Base-by-base conservation (phyloP, 1,284 basidiomycete genomes). In the Rhodotorula sp. region DNA sequence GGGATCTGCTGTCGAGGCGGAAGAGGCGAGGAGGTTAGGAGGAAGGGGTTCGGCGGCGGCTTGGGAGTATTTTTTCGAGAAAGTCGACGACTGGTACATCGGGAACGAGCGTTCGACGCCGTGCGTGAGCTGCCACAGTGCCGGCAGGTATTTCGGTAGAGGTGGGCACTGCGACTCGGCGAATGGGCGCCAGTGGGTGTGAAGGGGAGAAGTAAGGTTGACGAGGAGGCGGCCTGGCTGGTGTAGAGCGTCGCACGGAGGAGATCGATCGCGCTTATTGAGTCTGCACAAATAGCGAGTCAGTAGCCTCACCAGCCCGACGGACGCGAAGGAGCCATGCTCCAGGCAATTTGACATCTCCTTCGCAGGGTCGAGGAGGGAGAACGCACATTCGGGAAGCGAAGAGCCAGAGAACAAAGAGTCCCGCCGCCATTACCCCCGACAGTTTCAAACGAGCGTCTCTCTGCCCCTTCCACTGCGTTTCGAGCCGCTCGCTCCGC, bases 131-230 rank as follows among this genome's bases (percentile, higher is more conserved):
- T 64, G 24, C 73, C 73, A 75, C n/a, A 75, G 68, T 4, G 68
- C 59, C 10, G 73, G 67, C 24, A 75, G 68, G 60, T 75, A 75
- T 4, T 57, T 56, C 2, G 73, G 73, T 4, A 70, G 61, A 1
- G 73, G 67, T 1, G 73, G 64, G 26, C 73, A 75, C 0, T 44
- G 22, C 4, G 28, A 28, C 2, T 66, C 67, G 51, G 68, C 68
- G 46, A 75, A 31, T 1, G 73, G 73, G 0, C 69, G 64, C 73
- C 73, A 75, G 24, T 73, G 51, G 13, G 73, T 71, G 51, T 72
- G 65, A 0, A 75, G 57, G 0, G 73, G 73, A 4, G 64, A 70
- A 11, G 68, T 72, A 26, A 72, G 67, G 63, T 75, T 72, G 64
- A 75, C 57, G 67, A 70, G 54, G 24, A 75, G 67, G 11, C 68